These are phyloP conservation scores for Fraxinus baroniana DNA, from an alignment of 305 asterid species.

Conservation along the genomic window DNA sequence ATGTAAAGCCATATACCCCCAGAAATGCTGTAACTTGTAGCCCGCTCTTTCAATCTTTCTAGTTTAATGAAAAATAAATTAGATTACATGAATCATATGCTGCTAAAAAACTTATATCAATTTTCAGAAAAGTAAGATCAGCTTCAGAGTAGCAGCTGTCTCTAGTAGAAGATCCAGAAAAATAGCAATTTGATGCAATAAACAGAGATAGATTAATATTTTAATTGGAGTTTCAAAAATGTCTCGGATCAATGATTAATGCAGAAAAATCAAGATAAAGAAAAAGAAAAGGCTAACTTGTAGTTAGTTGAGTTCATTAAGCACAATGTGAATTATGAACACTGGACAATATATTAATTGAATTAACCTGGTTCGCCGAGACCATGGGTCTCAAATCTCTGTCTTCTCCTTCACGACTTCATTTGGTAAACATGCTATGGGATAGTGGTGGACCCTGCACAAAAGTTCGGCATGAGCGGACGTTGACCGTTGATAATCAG, in stretches of 20 bases:
- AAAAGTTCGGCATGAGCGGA: too few species aligned
- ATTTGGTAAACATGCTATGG: slow-evolving; percentile 48
- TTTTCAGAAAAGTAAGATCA: background rate
- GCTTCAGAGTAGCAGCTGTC: background rate
- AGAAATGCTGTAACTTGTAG: background rate
- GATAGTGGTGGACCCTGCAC: background rate
- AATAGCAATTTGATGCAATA: background rate
- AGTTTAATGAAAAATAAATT: background rate
- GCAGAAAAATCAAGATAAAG: background rate
- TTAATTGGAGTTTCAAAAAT: background rate
- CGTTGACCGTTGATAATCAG: too few species aligned
- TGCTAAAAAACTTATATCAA: too few species aligned
- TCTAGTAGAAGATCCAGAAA: background rate
- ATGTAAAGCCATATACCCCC: background rate
- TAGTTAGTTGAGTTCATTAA: background rate
- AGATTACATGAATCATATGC: background rate
- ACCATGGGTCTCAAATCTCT: slow-evolving; percentile 34
- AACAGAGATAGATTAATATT: background rate
- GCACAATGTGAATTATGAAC: slow-evolving; percentile 3
- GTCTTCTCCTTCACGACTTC: slow-evolving; percentile 71
- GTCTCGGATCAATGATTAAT: background rate
- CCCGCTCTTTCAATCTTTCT: background rate
- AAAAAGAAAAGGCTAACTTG: background rate
- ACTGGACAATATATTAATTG: background rate
- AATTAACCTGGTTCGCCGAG: background rate